Base-by-base conservation (phyloP, 2,329 filamentous ascomycete species). In the Gnomoniopsis sp. region DNA sequence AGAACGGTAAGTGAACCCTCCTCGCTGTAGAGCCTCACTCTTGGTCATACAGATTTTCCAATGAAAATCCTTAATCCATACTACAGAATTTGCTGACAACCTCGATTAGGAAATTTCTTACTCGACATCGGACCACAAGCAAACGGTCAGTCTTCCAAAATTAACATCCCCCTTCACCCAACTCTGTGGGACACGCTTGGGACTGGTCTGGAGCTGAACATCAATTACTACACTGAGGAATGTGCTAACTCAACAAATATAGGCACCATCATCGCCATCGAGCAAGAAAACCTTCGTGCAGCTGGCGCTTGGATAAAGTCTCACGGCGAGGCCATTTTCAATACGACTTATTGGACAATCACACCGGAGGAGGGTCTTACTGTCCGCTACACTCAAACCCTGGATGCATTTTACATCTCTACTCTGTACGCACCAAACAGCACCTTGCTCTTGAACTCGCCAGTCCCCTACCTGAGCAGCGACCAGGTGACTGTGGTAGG, bases 291-390 rank as follows among this genome's bases (percentile, higher is more conserved):
- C 62, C 68, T 87, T 17, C 72, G 76, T 0, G 74, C 75, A 44
- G 83, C 82, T 0, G 84, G 83, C 0, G 62, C 53, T 1, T 86
- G 82, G 83, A 83, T 86, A 55, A 74, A 75, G 33, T 64, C 63
- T 0, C 81, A 86, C 65, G 76, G 59, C 2, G 81, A 85, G 65
- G 81, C 81, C 2, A 76, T 86, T 21, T 85, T 79, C 66, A 79
- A 81, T 57, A 85, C 83, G 4, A 82, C 77, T 1, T 84, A 82
- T 65, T 83, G 79, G 79, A 76, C 77, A 62, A 68, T 80, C 19
- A 60, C 57, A 2, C 73, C 79, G 0, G 70, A 75, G 17, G 77
- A 79, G 50, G 74, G 75, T 0, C 70, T 69, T 1, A 68, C 75
- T 7, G 66, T 83, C 0, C 68, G 82, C 4, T 85, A 84, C 63